phyloP scores from a whole-genome alignment of 2,329 filamentous ascomycete species.

The Ceratocystis diversiconidia region DNA sequence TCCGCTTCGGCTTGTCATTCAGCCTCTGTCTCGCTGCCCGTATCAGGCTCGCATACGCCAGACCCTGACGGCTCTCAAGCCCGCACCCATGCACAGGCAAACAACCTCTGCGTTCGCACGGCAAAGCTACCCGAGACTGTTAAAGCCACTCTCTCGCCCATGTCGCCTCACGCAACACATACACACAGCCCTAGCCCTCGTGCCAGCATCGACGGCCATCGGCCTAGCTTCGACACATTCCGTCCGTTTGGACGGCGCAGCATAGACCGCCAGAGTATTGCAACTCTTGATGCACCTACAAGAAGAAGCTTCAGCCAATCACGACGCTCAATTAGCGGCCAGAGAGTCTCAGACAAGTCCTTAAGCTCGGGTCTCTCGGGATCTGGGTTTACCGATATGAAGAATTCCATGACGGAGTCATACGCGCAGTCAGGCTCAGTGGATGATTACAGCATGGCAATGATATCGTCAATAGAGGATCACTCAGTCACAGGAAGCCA shows the following conservation, averaged over 20 bases:
- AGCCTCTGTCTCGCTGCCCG: not conserved
- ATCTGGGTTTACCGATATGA: conserved; percentile 31
- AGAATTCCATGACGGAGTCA: conserved; percentile 54
- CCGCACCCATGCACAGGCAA: conserved; percentile 19
- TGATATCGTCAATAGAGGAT: conserved; percentile 58
- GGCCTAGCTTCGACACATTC: conserved; percentile 41
- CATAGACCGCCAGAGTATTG: conserved; percentile 33
- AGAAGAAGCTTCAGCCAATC: conserved; percentile 51
- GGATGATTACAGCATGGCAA: conserved; percentile 58
- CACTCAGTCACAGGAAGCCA: conserved; percentile 59
- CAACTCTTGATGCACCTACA: conserved; percentile 30
- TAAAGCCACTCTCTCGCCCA: conserved; percentile 44
- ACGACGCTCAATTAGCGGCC: conserved; percentile 37
- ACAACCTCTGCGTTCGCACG: conserved; percentile 24
- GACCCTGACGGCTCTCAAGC: not conserved
- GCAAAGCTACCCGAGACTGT: conserved; percentile 41
- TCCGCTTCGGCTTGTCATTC: not conserved
- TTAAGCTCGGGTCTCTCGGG: not conserved
- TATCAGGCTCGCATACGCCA: not conserved
- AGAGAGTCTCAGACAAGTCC: conserved; percentile 18
- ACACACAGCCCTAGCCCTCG: conserved; percentile 38
- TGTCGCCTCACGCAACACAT: conserved; percentile 31
- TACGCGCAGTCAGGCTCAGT: conserved; percentile 50
- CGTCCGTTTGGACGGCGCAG: conserved; percentile 36
- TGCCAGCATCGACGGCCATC: conserved; percentile 38